Base-by-base conservation (phyloP, 768 basidiomycete species). In the Sarcodon aspratus region DNA sequence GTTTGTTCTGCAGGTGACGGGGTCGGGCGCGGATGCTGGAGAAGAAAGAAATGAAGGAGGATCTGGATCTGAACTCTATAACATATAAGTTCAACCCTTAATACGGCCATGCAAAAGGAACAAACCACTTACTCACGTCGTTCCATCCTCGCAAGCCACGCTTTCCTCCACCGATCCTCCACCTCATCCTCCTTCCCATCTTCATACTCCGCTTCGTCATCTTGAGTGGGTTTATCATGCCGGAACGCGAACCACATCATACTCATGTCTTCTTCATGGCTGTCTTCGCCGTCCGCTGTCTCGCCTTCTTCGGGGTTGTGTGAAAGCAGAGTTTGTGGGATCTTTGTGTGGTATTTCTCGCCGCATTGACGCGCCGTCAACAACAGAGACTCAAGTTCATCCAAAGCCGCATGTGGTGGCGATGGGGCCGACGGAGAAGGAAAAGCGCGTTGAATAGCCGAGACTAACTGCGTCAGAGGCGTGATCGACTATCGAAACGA, bases 241-340 rank as follows among this genome's bases (percentile, higher is more conserved):
- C 71, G 71, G 36, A 84, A 64, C 0, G 77, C 73, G 50, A 76
- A 87, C 84, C 84, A 88, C 79, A 87, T 83, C 71, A 85, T 79
- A 0, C 40, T 42, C 13, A 17, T 15, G 8, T 42, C 40, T 17
- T 17, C 15, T 9, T 42, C 40, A 3, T 27, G 21, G 21, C 69
- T 71, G 50, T 86, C 85, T 52, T 87, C 85, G 33, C 73, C 65
- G 52, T 79, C 79, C 2, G 75, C 82, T 2, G 70, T 75, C 1
- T 78, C 82, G 9, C 76, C 79, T 0, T 73, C 76, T 42, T 79
- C 71, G 0, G 63, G 61, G 13, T 42, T 42, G 15, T 9, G 17
- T 2, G 13, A 9, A 11, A 17, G 15, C 3, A 89, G 69, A 7
- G 86, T 74, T 49, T 72, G 69, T 0, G 78, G 71, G 1, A 89